phyloP scores from a whole-genome alignment of 805 yeast genomes.

The Kazachstania africana region DNA sequence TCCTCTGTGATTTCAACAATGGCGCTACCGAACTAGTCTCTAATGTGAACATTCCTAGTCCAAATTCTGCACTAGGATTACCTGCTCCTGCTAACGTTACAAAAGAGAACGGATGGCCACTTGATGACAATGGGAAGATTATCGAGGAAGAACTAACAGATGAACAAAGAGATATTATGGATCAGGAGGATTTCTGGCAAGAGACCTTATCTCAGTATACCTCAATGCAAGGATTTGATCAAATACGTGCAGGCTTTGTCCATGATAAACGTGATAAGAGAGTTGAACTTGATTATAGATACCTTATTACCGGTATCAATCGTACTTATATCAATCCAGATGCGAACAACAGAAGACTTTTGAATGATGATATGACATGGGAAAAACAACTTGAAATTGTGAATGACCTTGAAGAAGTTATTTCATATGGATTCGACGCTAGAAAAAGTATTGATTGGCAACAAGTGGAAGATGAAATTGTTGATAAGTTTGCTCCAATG shows the following conservation, averaged over 20 bases:
- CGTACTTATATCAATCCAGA: slow-evolving; percentile 38
- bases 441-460: slow-evolving; percentile 44
- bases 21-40: slow-evolving; percentile 37
- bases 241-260: slow-evolving; percentile 33
- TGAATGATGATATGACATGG: slow-evolving; percentile 27
- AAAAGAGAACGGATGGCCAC: slow-evolving; percentile 23
- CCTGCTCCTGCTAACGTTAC: slow-evolving; percentile 24
- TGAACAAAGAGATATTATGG: slow-evolving; percentile 14
- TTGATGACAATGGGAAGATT: slow-evolving; percentile 12
- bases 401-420: slow-evolving; percentile 23
- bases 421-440: slow-evolving; percentile 29
- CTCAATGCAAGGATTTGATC: slow-evolving; percentile 33
- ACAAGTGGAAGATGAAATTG: slow-evolving; percentile 35
- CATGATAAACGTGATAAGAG: slow-evolving; percentile 40
- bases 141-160: slow-evolving; percentile 12
- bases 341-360: slow-evolving; percentile 32
- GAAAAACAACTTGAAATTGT: slow-evolving; percentile 28
- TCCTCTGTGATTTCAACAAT: slow-evolving; percentile 43
- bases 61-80: slow-evolving; percentile 29
- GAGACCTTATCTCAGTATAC: slow-evolving; percentile 10
- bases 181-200: slow-evolving; percentile 18
- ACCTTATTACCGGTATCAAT: slow-evolving; percentile 42
- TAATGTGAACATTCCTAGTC: slow-evolving; percentile 30
- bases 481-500: slow-evolving; percentile 41
- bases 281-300: slow-evolving; percentile 39